Evolutionary conservation across 306 rosid species (phyloP).

Genomic region (Clitoria ternatea): DNA sequence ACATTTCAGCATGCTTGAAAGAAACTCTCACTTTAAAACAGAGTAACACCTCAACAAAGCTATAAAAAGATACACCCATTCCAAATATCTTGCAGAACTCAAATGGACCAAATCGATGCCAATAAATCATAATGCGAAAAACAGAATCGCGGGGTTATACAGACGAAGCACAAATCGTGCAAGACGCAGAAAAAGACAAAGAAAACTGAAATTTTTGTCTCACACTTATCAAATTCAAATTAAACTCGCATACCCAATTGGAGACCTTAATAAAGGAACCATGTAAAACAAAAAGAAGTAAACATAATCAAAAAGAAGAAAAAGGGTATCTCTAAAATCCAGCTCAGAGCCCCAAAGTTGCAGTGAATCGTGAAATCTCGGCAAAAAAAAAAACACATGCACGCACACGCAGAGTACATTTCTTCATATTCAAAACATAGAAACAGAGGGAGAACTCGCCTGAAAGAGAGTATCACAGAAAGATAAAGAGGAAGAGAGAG

Average conservation of each 20-base stretch:
- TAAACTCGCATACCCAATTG: slow-evolving; percentile 16
- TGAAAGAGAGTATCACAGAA: not conserved
- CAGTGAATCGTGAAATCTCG: not conserved
- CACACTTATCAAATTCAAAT: not conserved
- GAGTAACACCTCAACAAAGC: not conserved
- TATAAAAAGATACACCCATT: not conserved
- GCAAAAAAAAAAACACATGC: too few relatives aligned
- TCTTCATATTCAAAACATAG: not conserved
- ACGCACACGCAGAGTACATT: not conserved
- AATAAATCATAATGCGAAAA: not conserved
- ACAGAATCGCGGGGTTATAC: not conserved
- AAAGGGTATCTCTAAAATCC: not conserved
- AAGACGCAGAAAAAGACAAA: not conserved
- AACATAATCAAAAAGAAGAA: not conserved
- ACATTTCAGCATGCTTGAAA: slow-evolving; percentile 4
- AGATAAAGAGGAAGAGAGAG: not conserved
- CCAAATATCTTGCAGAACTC: slow-evolving; percentile 2
- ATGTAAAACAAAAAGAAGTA: not conserved
- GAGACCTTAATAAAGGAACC: slow-evolving; percentile 7
- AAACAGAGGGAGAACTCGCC: slow-evolving; percentile 31
- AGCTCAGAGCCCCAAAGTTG: slow-evolving; percentile 22
- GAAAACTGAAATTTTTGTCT: slow-evolving; percentile 1
- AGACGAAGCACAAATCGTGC: not conserved
- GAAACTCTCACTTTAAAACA: slow-evolving; percentile 2
- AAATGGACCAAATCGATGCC: slow-evolving; percentile 6